A percentile compares a stretch with the other conserved stretches of the same genome.
These are phyloP conservation scores for Ochetophila trinervis DNA, from an alignment of 306 rosid species.

Conservation along the genomic window DNA sequence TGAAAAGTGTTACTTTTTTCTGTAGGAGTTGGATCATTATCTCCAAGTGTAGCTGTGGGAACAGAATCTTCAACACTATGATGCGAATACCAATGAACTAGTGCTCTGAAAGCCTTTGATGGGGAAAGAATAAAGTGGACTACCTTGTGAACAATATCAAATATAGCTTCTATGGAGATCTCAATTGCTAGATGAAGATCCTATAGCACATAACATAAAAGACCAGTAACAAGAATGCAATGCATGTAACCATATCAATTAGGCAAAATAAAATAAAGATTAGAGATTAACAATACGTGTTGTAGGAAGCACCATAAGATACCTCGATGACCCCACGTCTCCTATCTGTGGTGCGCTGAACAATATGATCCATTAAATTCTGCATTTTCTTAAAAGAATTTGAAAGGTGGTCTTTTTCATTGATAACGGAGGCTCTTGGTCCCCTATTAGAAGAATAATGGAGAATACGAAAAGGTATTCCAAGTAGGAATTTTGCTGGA, in stretches of 20 bases:
- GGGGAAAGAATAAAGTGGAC: conserved; percentile 82
- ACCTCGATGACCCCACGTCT: conserved; percentile 97
- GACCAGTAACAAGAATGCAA: conserved; percentile 9
- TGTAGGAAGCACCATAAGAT: neutral
- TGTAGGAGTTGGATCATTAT: conserved; percentile 42
- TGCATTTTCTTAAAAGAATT: conserved; percentile 43
- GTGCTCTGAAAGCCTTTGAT: conserved; percentile 43
- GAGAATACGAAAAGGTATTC: conserved; percentile 46
- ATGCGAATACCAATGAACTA: conserved; percentile 36
- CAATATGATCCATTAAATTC: conserved; percentile 65
- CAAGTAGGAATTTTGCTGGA: conserved; percentile 51
- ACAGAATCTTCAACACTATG: conserved; percentile 21
- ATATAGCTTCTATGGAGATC: conserved; percentile 73
- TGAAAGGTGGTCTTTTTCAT: conserved; percentile 31
- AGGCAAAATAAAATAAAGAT: neutral
- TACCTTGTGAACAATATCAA: conserved; percentile 64
- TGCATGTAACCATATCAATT: neutral
- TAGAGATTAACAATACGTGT: neutral
- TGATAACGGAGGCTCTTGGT: conserved; percentile 23
- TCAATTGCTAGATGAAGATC: conserved; percentile 87
- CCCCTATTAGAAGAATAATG: conserved; percentile 26
- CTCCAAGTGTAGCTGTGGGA: conserved; percentile 53
- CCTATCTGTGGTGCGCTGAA: conserved; percentile 75
- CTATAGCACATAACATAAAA: conserved; percentile 35
- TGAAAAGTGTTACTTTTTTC: conserved; percentile 43